Base-by-base conservation (phyloP, 2,329 filamentous ascomycete genomes). In the Scedosporium minutisporum region DNA sequence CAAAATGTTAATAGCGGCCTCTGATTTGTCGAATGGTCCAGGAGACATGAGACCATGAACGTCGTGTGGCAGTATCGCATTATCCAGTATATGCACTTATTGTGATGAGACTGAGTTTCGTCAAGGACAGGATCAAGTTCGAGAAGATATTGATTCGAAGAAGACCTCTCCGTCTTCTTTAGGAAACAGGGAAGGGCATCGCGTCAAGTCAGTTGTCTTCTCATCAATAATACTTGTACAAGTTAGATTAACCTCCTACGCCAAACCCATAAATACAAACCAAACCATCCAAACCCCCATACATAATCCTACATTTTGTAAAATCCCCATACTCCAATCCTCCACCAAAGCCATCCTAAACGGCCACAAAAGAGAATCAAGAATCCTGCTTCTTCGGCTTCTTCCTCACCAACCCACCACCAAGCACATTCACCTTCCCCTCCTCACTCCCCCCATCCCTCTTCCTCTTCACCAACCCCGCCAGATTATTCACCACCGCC, bases 361-460 rank as follows among this genome's bases (percentile, higher is more conserved):
- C n/a, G n/a, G n/a, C n/a, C n/a, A n/a, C n/a, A n/a, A n/a, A n/a
- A n/a, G n/a, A n/a, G n/a, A n/a, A 38, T 38, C 51, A 25, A 29
- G 21, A 27, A 57, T 29, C 27, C 44, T 72, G 53, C 14, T 69
- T 67, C 69, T 86, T 87, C 27, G 78, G 72, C 71, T 86, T 87
- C 74, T 85, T 86, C 63, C 82, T 77, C 33, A 86, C 73, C 65
- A 85, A 72, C 0, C 79, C 76, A 16, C 73, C 74, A 1, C 73
- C 71, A 18, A 87, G 73, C 9, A 84, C 73, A 69, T 85, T 86
- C 4, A 73, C 69, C 41, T 61, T 57, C 18, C 59, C 65, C 21
- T 59, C 60, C 46, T 63, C 59, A n/a, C 60, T 60, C 68, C 80
- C 82, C 60, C 75, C 72, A 21, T 63, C 61, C 48, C 64, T 64